phyloP scores from a whole-genome alignment of 2,329 filamentous ascomycete genomes.

The Ascochyta lentis region DNA sequence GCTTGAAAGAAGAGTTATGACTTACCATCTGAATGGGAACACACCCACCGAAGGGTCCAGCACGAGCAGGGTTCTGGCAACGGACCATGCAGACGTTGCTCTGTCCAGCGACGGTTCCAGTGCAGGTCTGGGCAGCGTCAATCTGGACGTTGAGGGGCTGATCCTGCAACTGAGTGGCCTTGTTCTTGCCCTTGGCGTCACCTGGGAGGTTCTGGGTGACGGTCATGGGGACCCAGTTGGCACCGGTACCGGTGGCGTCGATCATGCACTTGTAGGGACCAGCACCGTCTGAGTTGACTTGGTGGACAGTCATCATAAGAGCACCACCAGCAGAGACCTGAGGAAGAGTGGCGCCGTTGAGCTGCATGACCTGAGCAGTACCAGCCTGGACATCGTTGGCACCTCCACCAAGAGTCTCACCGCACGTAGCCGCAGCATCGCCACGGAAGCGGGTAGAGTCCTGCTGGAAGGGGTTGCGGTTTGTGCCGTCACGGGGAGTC shows the following conservation, averaged over 20 bases:
- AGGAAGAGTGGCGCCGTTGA: slow-evolving; percentile 63
- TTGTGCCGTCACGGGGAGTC: slow-evolving; percentile 68
- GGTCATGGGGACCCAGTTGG: slow-evolving; percentile 60
- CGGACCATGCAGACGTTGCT: slow-evolving; percentile 68
- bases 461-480: slow-evolving; percentile 67
- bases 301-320: slow-evolving; percentile 69
- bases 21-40: slow-evolving; percentile 61
- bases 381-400: slow-evolving; percentile 64
- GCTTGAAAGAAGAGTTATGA: not conserved
- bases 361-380: slow-evolving; percentile 64
- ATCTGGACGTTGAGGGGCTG: slow-evolving; percentile 65
- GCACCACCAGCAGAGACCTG: slow-evolving; percentile 65
- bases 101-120: slow-evolving; percentile 65
- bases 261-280: slow-evolving; percentile 72
- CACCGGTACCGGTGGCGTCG: slow-evolving; percentile 65
- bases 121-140: slow-evolving; percentile 63
- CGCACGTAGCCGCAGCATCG: slow-evolving; percentile 59
- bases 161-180: slow-evolving; percentile 36
- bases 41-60: slow-evolving; percentile 69
- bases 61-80: slow-evolving; percentile 66
- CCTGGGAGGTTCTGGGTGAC: slow-evolving; percentile 64
- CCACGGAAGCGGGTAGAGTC: slow-evolving; percentile 69
- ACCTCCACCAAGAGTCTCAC: slow-evolving; percentile 65
- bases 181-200: slow-evolving; percentile 56
- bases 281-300: slow-evolving; percentile 71